phyloP scores from a whole-genome alignment of 2,329 filamentous ascomycete species.

The Aspergillus sp. region DNA sequence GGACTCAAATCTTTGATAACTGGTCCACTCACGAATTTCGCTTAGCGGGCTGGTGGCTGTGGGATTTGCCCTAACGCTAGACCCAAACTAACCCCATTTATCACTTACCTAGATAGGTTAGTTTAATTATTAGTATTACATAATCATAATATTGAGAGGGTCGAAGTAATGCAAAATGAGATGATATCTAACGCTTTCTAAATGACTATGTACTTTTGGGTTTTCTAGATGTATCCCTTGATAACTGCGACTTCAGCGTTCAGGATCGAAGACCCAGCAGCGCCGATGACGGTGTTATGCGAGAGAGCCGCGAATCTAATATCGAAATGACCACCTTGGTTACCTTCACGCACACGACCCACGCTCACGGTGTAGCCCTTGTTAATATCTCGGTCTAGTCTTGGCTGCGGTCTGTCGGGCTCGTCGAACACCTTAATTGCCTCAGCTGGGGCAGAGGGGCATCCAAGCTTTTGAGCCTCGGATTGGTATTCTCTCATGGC shows the following conservation, averaged over 20 bases:
- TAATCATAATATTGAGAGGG: background rate
- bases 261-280: constrained; percentile 91
- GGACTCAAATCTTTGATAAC: constrained; percentile 20
- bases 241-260: constrained; percentile 91
- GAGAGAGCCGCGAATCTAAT: constrained; percentile 92
- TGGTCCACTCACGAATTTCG: constrained; percentile 28
- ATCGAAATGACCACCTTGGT: constrained; percentile 80
- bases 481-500: constrained; percentile 78
- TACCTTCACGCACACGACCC: constrained; percentile 80
- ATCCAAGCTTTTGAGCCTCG: constrained; percentile 80
- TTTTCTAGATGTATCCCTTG: constrained; percentile 67
- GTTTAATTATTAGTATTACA: constrained; percentile 1
- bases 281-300: constrained; percentile 90
- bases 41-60: constrained; percentile 32
- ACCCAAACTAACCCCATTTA: constrained; percentile 16
- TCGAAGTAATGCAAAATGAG: background rate
- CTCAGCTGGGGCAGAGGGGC: constrained; percentile 77
- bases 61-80: constrained; percentile 33
- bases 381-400: constrained; percentile 82
- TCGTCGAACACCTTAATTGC: constrained; percentile 90
- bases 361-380: constrained; percentile 89
- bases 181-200: constrained; percentile 18
- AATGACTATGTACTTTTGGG: constrained; percentile 14
- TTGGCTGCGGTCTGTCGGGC: constrained; percentile 83
- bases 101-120: background rate